Evolutionary conservation across 139 green algal genomes (phyloP).

Genomic region (Coccomyxa sp.): DNA sequence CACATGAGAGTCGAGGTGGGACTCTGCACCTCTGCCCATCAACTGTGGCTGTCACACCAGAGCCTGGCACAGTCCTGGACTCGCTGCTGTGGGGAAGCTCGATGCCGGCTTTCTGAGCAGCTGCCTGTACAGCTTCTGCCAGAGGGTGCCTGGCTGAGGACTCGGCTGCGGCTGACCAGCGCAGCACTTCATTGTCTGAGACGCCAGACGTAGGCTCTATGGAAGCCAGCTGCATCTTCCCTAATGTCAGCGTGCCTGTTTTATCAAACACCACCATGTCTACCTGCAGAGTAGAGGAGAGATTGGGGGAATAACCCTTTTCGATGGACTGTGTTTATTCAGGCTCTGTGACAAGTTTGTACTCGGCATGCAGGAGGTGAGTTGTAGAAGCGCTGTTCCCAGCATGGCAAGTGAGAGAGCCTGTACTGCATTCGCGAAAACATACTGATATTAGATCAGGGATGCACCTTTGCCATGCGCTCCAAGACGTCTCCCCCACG

Average conservation of each 20-base stretch:
- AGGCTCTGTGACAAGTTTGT: background rate
- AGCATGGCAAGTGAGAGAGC: background rate
- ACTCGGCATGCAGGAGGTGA: background rate
- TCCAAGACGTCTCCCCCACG: constrained; percentile 88
- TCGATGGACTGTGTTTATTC: background rate
- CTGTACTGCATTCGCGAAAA: too few relatives aligned
- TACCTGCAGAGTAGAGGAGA: constrained; percentile 31
- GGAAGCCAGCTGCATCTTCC: constrained; percentile 28
- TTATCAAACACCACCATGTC: constrained; percentile 91
- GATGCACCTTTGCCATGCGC: constrained; percentile 42
- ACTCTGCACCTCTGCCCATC: too few relatives aligned
- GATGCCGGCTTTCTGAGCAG: constrained; percentile 21
- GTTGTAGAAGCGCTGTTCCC: background rate
- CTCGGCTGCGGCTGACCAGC: constrained; percentile 75
- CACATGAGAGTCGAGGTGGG: too few relatives aligned
- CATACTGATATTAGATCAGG: background rate
- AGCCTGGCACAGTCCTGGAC: constrained; percentile 53
- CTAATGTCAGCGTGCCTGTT: constrained; percentile 92
- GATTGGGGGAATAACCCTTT: background rate
- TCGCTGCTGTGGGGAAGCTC: constrained; percentile 17
- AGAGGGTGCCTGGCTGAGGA: constrained; percentile 74
- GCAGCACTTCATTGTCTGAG: constrained; percentile 44
- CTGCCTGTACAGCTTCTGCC: constrained; percentile 66
- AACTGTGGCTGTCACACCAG: constrained; percentile 47
- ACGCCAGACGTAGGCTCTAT: constrained; percentile 5